Conservation (phyloP, 2,329 filamentous ascomycete genomes). For the Phialemoniopsis sp. region DNA sequence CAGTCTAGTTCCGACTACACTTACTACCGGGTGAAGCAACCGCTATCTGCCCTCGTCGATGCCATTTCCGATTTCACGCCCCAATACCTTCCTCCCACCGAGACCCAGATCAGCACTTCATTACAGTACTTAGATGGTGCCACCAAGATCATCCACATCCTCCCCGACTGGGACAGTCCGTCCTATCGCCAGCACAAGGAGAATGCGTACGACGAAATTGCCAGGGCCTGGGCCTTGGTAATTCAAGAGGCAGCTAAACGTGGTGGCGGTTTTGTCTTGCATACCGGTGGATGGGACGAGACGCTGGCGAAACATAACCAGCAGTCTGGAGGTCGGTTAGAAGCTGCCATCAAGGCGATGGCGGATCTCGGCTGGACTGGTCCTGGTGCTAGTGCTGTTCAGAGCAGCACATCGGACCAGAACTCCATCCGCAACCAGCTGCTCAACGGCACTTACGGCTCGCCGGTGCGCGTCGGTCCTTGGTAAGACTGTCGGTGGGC, state of each 20-base stretch:
- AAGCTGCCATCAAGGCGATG: conserved; percentile 75
- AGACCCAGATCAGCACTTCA: conserved; percentile 77
- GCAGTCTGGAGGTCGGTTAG: conserved; percentile 76
- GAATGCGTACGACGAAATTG: conserved; percentile 93
- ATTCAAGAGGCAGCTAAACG: conserved; percentile 88
- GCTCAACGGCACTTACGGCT: conserved; percentile 55
- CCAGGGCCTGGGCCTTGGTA: conserved; percentile 87
- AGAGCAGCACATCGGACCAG: conserved; percentile 34
- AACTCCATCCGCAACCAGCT: conserved; percentile 60
- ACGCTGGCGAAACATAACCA: conserved; percentile 84
- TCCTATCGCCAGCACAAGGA: conserved; percentile 91
- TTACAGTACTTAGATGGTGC: conserved; percentile 85
- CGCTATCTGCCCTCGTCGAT: conserved; percentile 76
- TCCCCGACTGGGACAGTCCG: conserved; percentile 88
- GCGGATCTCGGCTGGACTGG: conserved; percentile 76
- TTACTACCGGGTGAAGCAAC: conserved; percentile 86
- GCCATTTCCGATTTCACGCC: conserved; percentile 92
- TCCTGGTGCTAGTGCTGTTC: conserved; percentile 19
- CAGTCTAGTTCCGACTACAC: conserved; percentile 86
- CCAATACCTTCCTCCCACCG: conserved; percentile 89
- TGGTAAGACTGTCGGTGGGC: conserved; percentile 36
- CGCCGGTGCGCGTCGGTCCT: conserved; percentile 58
- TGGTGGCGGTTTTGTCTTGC: conserved; percentile 83
- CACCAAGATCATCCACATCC: conserved; percentile 81
- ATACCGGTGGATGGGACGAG: conserved; percentile 91